Evolutionary conservation across 2,329 filamentous ascomycete species (phyloP).

Genomic region (Ceratocystis ficicola): DNA sequence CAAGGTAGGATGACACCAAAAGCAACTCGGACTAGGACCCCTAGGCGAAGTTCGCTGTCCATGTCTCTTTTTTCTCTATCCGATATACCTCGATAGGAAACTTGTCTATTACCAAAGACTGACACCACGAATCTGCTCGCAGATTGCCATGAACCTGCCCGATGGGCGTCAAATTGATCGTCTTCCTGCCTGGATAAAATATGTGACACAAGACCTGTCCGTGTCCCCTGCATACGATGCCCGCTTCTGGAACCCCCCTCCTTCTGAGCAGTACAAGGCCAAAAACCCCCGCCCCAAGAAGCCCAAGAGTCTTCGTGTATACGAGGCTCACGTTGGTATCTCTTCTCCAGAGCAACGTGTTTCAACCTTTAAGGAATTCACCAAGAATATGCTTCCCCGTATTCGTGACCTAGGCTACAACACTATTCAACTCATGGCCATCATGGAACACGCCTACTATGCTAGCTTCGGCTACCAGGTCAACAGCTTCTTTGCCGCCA

Average conservation of each 20-base stretch:
- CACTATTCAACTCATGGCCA: conserved; percentile 93
- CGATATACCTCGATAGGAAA: background rate
- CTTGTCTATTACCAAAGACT: background rate
- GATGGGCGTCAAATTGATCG: conserved; percentile 73
- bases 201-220: conserved; percentile 82
- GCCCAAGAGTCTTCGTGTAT: conserved; percentile 77
- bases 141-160: conserved; percentile 76
- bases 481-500: conserved; percentile 97
- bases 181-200: conserved; percentile 91
- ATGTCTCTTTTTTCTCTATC: background rate
- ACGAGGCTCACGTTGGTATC: conserved; percentile 98
- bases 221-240: conserved; percentile 91
- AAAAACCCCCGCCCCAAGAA: conserved; percentile 73
- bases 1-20: conserved; percentile 50
- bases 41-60: background rate
- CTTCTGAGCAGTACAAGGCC: conserved; percentile 64
- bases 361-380: conserved; percentile 95
- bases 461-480: conserved; percentile 98
- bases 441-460: conserved; percentile 99
- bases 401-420: conserved; percentile 91
- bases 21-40: background rate
- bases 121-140: background rate
- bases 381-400: conserved; percentile 75
- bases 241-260: conserved; percentile 90
- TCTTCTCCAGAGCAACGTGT: conserved; percentile 82